A percentile compares a stretch with the other conserved stretches of the same genome.
These are phyloP conservation scores for Leccinum barrowsii DNA, from an alignment of 768 basidiomycete genomes.

Conservation along the genomic window DNA sequence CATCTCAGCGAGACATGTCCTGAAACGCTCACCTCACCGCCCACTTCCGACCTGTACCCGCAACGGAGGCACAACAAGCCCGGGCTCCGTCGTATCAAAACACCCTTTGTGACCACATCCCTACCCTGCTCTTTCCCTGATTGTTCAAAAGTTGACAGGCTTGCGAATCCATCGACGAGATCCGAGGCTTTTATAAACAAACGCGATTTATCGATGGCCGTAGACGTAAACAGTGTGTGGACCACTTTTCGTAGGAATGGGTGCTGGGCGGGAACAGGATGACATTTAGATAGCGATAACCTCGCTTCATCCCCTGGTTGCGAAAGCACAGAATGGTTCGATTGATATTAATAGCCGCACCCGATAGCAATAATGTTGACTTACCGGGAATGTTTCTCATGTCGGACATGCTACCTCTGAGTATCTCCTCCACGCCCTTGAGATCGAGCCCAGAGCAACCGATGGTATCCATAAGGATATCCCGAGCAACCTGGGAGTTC, in stretches of 20 bases:
- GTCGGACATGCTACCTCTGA: conserved; percentile 37
- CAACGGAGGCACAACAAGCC: conserved; percentile 58
- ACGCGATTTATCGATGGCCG: conserved; percentile 58
- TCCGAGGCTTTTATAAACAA: conserved; percentile 72
- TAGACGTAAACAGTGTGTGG: conserved; percentile 43
- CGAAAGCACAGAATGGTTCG: background rate
- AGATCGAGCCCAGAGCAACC: conserved; percentile 66
- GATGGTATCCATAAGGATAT: conserved; percentile 58
- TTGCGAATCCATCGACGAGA: conserved; percentile 60
- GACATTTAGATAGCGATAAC: conserved; percentile 55
- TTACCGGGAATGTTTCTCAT: conserved; percentile 20
- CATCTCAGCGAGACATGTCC: conserved; percentile 42
- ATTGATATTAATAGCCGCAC: background rate
- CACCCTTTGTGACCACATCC: conserved; percentile 66
- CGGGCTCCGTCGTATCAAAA: conserved; percentile 38
- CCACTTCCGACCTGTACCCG: conserved; percentile 52
- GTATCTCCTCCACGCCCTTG: conserved; percentile 42
- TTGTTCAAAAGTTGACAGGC: conserved; percentile 36
- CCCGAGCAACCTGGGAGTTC: conserved; percentile 61
- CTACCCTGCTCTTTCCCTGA: conserved; percentile 37
- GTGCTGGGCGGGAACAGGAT: conserved; percentile 47
- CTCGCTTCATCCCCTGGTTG: conserved; percentile 48
- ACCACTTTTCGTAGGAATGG: conserved; percentile 42
- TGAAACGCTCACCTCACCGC: conserved; percentile 27
- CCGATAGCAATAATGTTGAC: conserved; percentile 13